Evolutionary conservation across 78 protist genomes (phyloP).

Genomic region (Paratrimastix pyriformis): DNA sequence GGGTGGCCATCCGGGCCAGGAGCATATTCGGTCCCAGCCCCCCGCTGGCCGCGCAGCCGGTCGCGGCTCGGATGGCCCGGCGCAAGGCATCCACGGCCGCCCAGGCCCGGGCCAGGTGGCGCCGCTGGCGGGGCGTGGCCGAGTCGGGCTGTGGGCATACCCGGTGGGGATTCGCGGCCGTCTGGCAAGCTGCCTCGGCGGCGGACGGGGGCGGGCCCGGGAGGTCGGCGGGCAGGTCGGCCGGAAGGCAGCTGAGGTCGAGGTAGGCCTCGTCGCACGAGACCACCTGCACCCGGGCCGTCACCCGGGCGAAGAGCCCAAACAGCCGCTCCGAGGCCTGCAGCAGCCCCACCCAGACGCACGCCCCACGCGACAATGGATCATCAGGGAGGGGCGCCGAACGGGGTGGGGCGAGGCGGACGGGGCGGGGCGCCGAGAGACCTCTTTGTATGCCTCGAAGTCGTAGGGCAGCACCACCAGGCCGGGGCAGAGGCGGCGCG

Average conservation of each 20-base stretch:
- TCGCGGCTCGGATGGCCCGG: background rate
- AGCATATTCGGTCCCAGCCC: constrained; percentile 20
- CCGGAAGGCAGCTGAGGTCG: constrained; percentile 10
- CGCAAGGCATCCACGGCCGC: background rate
- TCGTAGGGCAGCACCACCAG: constrained; percentile 22
- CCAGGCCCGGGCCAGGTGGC: no score
- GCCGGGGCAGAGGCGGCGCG: background rate
- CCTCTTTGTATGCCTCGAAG: constrained; percentile 8
- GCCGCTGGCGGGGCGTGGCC: no score
- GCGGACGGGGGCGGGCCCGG: no score
- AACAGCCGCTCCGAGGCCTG: background rate
- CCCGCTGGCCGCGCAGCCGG: constrained; percentile 12
- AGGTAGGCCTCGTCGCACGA: constrained; percentile 27
- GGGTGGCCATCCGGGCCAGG: constrained; percentile 19
- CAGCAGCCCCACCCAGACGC: no score
- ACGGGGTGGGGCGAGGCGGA: no score
- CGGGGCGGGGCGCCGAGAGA: no score
- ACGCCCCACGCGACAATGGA: no score
- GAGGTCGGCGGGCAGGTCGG: background rate
- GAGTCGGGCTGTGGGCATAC: no score
- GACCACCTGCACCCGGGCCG: background rate
- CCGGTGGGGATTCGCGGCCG: no score
- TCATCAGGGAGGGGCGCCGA: no score
- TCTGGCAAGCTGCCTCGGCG: no score
- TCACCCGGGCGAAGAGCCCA: background rate